Evolutionary conservation across 306 rosid species (phyloP).

Genomic region (Acmispon strigosus): DNA sequence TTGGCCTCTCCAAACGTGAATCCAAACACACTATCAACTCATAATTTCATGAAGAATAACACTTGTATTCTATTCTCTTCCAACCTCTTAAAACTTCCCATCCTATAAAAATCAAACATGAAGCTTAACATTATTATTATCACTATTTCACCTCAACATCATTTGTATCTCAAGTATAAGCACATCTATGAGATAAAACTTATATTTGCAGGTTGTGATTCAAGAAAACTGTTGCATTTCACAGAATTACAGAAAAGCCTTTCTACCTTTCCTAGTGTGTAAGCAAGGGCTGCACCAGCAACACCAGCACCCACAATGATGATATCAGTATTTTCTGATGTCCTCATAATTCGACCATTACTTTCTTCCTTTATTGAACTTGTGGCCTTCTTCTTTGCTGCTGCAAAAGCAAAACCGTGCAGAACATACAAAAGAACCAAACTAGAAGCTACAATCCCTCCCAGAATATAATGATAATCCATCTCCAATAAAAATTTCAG

Average conservation of each 20-base stretch:
- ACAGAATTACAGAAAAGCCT: background rate
- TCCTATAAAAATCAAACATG: too few relatives aligned
- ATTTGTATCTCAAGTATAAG: too few relatives aligned
- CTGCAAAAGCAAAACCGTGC: constrained; percentile 1
- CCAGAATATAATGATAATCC: constrained; percentile 40
- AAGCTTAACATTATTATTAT: too few relatives aligned
- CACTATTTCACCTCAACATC: too few relatives aligned
- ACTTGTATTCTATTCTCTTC: too few relatives aligned
- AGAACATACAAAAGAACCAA: constrained; percentile 32
- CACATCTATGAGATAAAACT: background rate
- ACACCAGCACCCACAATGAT: constrained; percentile 90
- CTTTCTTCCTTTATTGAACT: constrained; percentile 8
- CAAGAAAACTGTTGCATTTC: background rate
- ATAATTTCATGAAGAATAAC: too few relatives aligned
- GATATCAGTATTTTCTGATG: constrained; percentile 29
- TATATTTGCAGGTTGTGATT: too few relatives aligned
- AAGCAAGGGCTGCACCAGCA: constrained; percentile 93
- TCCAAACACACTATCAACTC: too few relatives aligned
- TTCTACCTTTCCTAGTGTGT: constrained; percentile 73
- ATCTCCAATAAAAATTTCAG: constrained; percentile 14
- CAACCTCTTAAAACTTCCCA: too few relatives aligned
- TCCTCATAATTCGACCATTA: background rate
- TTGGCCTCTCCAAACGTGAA: too few relatives aligned
- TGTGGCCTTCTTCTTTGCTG: constrained; percentile 25
- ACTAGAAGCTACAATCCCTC: constrained; percentile 38